Evolutionary conservation across 1,284 basidiomycete genomes (phyloP).

Genomic region (Sporisorium exsertum): DNA sequence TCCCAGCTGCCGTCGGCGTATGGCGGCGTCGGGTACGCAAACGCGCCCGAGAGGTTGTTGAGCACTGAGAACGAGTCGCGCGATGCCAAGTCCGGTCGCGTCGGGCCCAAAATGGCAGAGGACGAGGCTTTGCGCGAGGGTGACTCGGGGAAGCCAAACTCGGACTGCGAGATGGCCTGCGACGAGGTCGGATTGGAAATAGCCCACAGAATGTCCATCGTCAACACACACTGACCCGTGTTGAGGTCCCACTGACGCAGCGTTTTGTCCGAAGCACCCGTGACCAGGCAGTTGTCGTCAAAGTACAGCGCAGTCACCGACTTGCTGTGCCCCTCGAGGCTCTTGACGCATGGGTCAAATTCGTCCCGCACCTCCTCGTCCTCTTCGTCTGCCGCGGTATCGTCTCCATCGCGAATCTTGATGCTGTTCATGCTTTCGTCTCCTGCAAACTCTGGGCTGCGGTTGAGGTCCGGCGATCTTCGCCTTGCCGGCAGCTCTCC

Average conservation of each 20-base stretch:
- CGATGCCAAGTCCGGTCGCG: conserved; percentile 32
- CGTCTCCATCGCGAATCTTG: conserved; percentile 47
- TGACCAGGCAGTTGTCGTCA: conserved; percentile 92
- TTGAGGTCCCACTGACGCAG: conserved; percentile 97
- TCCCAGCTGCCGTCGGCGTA: conserved; percentile 90
- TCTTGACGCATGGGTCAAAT: conserved; percentile 76
- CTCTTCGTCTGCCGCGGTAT: conserved; percentile 69
- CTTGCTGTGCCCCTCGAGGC: conserved; percentile 90
- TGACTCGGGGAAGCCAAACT: conserved; percentile 65
- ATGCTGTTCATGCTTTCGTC: conserved; percentile 41
- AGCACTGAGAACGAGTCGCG: conserved; percentile 47
- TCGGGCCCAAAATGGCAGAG: conserved; percentile 44
- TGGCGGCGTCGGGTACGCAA: conserved; percentile 79
- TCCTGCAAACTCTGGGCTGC: conserved; percentile 17
- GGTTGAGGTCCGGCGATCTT: conserved; percentile 30
- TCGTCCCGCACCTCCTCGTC: conserved; percentile 69
- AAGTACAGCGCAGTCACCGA: conserved; percentile 93
- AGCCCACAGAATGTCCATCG: conserved; percentile 99
- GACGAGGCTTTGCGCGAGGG: conserved; percentile 70
- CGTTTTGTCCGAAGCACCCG: conserved; percentile 97
- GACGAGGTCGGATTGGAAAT: conserved; percentile 87
- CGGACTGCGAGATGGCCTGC: conserved; percentile 69
- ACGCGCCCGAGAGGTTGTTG: conserved; percentile 72
- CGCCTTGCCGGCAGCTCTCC: conserved; percentile 43
- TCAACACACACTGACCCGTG: conserved; percentile 96